These are phyloP conservation scores for Chamaecyparis obtusa DNA, from an alignment of 75 land plant species.

Conservation along the genomic window DNA sequence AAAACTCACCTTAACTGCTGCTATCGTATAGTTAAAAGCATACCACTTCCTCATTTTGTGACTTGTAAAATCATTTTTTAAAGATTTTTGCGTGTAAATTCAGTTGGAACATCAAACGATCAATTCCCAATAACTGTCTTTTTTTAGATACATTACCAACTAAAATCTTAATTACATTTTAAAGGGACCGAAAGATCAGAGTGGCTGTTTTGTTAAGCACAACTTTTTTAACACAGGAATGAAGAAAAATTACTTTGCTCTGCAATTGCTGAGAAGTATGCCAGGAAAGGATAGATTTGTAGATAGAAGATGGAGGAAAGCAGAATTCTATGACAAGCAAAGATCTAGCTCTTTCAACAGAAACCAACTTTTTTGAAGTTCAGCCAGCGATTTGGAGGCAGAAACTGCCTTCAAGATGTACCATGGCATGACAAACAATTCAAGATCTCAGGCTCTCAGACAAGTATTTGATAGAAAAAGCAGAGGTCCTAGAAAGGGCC, in stretches of 20 bases:
- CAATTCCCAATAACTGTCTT: no score
- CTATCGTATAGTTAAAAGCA: no score
- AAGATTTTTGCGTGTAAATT: no score
- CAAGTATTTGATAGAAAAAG: neutral
- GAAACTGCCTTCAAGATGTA: neutral
- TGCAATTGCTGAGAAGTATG: neutral
- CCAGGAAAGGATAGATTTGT: neutral
- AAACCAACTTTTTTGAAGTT: neutral
- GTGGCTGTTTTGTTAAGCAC: no score
- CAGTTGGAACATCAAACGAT: no score
- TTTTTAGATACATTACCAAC: no score
- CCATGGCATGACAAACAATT: neutral
- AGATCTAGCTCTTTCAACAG: neutral
- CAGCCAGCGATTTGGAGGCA: conserved; percentile 4
- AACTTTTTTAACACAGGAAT: neutral
- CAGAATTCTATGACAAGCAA: conserved; percentile 1
- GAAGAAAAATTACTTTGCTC: neutral
- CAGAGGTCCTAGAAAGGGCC: neutral
- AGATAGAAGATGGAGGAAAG: neutral
- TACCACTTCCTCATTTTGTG: no score
- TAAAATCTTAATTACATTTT: no score
- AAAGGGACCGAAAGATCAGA: no score
- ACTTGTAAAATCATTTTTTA: no score
- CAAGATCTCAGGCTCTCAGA: neutral
- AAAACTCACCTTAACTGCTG: no score